These are phyloP conservation scores for Patellaria atrata DNA, from an alignment of 495 filamentous ascomycete species.

Conservation along the genomic window DNA sequence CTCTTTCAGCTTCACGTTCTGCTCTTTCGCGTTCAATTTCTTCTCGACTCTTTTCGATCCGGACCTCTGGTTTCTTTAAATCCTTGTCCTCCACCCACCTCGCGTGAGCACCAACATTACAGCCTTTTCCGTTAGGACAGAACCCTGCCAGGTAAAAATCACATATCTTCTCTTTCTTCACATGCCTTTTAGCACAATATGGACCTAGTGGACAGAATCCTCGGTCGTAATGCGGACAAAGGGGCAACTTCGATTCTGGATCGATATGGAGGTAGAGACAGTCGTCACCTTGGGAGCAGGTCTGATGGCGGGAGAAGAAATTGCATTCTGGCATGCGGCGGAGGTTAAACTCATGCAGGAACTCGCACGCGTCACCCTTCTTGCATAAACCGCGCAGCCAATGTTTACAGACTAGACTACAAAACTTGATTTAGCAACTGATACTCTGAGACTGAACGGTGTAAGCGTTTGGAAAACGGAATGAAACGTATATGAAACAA, in stretches of 20 bases:
- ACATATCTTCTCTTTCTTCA: slow-evolving; percentile 56
- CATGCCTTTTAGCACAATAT: slow-evolving; percentile 72
- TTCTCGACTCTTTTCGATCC: slow-evolving; percentile 41
- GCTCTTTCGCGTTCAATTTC: slow-evolving; percentile 34
- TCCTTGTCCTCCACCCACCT: slow-evolving; percentile 51
- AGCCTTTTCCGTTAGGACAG: slow-evolving; percentile 71
- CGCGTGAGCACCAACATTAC: slow-evolving; percentile 68
- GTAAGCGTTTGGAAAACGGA: not conserved
- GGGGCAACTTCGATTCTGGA: slow-evolving; percentile 52
- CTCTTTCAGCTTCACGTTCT: slow-evolving; percentile 38
- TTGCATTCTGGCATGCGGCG: slow-evolving; percentile 96
- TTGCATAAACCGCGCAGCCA: slow-evolving; percentile 96
- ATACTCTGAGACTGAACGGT: not conserved
- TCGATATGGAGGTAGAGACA: slow-evolving; percentile 93
- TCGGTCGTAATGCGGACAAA: slow-evolving; percentile 88
- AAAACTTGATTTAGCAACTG: not conserved
- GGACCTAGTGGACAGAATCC: slow-evolving; percentile 90
- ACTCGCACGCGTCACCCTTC: slow-evolving; percentile 90
- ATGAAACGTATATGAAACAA: not conserved
- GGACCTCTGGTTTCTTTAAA: slow-evolving; percentile 57
- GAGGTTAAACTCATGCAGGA: slow-evolving; percentile 95
- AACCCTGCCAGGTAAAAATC: slow-evolving; percentile 86
- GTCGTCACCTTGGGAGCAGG: slow-evolving; percentile 92
- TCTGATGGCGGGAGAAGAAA: slow-evolving; percentile 57
- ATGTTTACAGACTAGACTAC: slow-evolving; percentile 86